Conservation (phyloP, 2,329 filamentous ascomycete species). For the Epicoccum nigrum region DNA sequence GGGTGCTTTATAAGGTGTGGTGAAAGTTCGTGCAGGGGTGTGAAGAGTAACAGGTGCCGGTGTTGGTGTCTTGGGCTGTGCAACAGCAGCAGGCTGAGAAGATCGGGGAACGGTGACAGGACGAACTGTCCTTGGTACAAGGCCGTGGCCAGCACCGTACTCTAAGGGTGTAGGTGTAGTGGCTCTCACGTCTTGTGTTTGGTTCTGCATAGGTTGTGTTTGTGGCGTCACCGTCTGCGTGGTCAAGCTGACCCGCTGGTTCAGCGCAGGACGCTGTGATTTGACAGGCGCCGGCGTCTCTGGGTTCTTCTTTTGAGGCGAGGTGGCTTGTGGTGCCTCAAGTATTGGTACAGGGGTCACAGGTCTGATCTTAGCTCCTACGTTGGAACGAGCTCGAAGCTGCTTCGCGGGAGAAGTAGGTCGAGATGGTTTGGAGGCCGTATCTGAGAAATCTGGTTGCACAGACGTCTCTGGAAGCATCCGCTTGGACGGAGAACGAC, state of each 20-base stretch:
- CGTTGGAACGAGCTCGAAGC: slow-evolving; percentile 30
- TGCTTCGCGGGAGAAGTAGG: slow-evolving; percentile 15
- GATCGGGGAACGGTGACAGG: slow-evolving; percentile 25
- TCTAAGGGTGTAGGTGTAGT: slow-evolving; percentile 19
- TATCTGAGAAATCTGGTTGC: background rate
- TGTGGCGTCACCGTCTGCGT: slow-evolving; percentile 17
- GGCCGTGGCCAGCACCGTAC: slow-evolving; percentile 17
- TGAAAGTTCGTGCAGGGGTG: slow-evolving; percentile 11
- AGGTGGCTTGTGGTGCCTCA: background rate
- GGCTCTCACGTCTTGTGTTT: slow-evolving; percentile 11
- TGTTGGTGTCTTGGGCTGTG: slow-evolving; percentile 21
- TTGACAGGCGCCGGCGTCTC: slow-evolving; percentile 19
- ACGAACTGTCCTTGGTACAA: slow-evolving; percentile 38
- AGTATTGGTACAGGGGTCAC: slow-evolving; percentile 19
- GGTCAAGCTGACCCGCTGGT: slow-evolving; percentile 16
- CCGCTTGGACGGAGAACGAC: slow-evolving; percentile 12
- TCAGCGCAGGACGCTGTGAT: slow-evolving; percentile 12
- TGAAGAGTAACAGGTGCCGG: slow-evolving; percentile 8
- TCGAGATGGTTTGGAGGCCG: background rate
- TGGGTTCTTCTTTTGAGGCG: slow-evolving; percentile 18
- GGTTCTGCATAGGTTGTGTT: background rate
- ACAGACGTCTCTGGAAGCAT: background rate
- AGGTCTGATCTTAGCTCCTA: slow-evolving; percentile 37
- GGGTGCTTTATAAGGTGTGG: slow-evolving; percentile 20
- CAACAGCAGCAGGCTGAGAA: slow-evolving; percentile 17